phyloP scores from a whole-genome alignment of 306 rosid genomes.

The Malus sieversii region DNA sequence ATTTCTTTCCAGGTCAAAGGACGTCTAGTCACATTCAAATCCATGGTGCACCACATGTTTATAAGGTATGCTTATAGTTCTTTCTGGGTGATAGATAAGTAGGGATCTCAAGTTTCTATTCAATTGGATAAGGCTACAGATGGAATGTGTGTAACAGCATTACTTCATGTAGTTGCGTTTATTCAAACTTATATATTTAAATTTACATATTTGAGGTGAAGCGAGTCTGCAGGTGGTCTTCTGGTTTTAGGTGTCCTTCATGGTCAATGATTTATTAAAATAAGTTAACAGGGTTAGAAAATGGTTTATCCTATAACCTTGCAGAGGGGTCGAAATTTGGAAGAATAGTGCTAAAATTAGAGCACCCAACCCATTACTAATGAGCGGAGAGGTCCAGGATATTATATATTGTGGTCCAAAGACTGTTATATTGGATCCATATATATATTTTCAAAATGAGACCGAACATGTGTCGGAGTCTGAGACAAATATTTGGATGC shows the following conservation, averaged over 20 bases:
- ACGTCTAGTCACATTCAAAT: slow-evolving; percentile 76
- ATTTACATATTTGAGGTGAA: neutral
- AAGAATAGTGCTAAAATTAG: neutral
- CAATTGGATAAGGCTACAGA: neutral
- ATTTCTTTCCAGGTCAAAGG: slow-evolving; percentile 90
- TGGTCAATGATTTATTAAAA: neutral
- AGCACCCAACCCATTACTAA: neutral
- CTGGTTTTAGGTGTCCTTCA: neutral
- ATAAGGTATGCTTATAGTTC: slow-evolving; percentile 48
- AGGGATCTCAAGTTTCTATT: neutral
- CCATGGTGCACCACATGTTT: slow-evolving; percentile 74
- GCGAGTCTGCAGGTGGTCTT: neutral
- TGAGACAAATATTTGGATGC: too few relatives aligned
- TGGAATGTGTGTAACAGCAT: slow-evolving; percentile 1
- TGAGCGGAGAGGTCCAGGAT: neutral
- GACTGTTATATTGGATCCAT: neutral
- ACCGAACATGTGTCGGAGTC: too few relatives aligned
- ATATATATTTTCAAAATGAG: neutral
- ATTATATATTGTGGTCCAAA: neutral
- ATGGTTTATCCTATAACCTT: neutral
- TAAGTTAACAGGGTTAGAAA: neutral
- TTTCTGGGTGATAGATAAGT: neutral
- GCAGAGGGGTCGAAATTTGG: neutral
- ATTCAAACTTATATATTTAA: neutral
- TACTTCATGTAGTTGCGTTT: neutral